Conservation (phyloP, 768 basidiomycete genomes). For the Brasilioporus rufonigricans region DNA sequence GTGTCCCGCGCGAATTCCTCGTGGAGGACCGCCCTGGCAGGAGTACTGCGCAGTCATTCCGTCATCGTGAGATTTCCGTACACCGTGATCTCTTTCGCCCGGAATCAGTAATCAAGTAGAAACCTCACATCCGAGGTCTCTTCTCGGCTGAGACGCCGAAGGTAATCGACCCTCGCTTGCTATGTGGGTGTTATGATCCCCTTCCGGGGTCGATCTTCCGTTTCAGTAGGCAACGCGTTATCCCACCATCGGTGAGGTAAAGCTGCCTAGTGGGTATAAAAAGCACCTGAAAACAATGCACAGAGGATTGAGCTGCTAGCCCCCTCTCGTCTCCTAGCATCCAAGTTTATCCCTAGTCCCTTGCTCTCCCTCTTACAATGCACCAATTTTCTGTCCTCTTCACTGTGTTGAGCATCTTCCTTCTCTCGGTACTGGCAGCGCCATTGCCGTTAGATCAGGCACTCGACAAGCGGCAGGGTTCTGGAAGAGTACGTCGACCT, state of each 20-base stretch:
- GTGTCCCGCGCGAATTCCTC: constrained; percentile 23
- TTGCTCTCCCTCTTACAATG: constrained; percentile 13
- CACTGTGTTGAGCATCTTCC: constrained; percentile 40
- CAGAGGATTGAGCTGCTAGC: not conserved
- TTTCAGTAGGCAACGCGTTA: constrained; percentile 21
- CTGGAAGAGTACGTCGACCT: constrained; percentile 49
- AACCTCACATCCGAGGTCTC: constrained; percentile 12
- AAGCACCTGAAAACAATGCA: constrained; percentile 9
- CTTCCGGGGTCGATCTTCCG: constrained; percentile 30
- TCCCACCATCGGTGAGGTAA: constrained; percentile 32
- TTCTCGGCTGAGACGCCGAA: constrained; percentile 17
- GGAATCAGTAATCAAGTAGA: constrained; percentile 20
- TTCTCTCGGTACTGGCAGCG: constrained; percentile 43
- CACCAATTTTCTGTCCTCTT: constrained; percentile 26
- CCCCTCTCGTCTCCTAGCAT: constrained; percentile 1
- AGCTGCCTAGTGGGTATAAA: constrained; percentile 25
- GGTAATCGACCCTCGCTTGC: constrained; percentile 20
- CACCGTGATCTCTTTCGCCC: constrained; percentile 5
- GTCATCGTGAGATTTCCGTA: constrained; percentile 13
- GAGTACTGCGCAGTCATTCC: constrained; percentile 14
- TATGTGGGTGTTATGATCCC: constrained; percentile 23
- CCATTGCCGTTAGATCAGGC: constrained; percentile 27
- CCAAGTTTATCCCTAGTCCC: not conserved
- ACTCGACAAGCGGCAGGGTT: constrained; percentile 49
- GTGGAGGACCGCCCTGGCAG: constrained; percentile 11